Evolutionary conservation across 2,329 filamentous ascomycete species (phyloP).

Genomic region (Ophiosphaerella narmari): DNA sequence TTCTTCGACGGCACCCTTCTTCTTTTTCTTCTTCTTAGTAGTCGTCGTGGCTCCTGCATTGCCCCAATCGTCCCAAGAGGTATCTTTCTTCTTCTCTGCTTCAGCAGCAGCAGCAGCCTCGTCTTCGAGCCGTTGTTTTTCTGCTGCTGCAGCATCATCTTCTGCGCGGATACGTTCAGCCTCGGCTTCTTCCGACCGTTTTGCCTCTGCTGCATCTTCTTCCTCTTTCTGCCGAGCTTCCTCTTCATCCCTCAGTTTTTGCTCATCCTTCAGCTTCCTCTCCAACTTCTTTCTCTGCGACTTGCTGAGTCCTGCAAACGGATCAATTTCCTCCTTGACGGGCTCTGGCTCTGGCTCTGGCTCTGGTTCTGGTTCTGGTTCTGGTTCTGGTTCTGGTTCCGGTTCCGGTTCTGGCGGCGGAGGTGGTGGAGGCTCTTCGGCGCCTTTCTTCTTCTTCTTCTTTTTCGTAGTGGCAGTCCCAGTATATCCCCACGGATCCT

Average conservation of each 20-base stretch:
- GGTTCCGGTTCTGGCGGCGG: conserved; percentile 42
- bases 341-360: conserved; percentile 22
- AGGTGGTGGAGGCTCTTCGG: conserved; percentile 26
- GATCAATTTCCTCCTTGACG: conserved; percentile 18
- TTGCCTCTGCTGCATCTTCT: conserved; percentile 27
- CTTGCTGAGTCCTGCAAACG: conserved; percentile 36
- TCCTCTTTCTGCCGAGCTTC: conserved; percentile 24
- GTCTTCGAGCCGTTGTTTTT: conserved; percentile 30
- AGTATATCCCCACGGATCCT: conserved; percentile 36
- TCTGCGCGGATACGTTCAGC: conserved; percentile 30
- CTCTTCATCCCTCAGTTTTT: conserved; percentile 25
- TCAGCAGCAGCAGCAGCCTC: conserved; percentile 24
- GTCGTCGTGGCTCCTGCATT: conserved; percentile 11
- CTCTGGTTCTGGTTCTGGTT: conserved; percentile 28
- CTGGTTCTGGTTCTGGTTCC: conserved; percentile 39
- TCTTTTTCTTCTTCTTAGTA: conserved; percentile 45
- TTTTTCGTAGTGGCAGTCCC: conserved; percentile 28
- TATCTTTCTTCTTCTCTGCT: conserved; percentile 39
- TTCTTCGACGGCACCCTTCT: conserved; percentile 24
- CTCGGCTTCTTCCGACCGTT: conserved; percentile 24
- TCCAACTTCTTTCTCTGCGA: conserved; percentile 36
- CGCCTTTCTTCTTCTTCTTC: conserved; percentile 38
- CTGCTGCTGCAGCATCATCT: conserved; percentile 33
- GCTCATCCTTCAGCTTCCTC: conserved; percentile 46
- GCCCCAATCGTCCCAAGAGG: conserved; percentile 37